Evolutionary conservation across 129 eudicot genomes (phyloP), one percentile per base, ranked within the genome.

Genomic region (Escallonia rubra): DNA sequence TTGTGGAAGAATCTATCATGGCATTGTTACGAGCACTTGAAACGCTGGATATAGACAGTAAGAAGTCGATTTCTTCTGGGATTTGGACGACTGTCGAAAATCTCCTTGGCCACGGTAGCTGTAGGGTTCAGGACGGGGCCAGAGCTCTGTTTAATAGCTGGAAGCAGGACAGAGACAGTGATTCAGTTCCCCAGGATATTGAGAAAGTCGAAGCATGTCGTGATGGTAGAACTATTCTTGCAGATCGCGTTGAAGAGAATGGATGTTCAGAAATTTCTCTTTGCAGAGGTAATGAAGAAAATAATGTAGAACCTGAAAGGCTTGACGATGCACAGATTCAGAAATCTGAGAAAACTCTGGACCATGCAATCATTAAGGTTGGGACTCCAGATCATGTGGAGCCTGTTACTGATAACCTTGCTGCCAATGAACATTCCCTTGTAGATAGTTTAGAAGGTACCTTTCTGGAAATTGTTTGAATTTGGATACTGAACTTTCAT

Each of bases 1-100:
- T 40, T 71, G 67, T 75, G 50, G 89, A 86, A 65, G 97, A 86
- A 38, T 72, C 81, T 4, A 61, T 84, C 3, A 42, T 70, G 48
- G 73, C 75, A 23, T 57, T 86, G 45, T 80, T 90, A 57, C 80
- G 51, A 45, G 95, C 89, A 45, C 76, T 90, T 59, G 86, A 81
- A 40, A 90, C 67, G 74, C 79, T 90, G 74, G 77, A 59, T 13
- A 61, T 81, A 14, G 88, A 85, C 51, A 45, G 46, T 48, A 59
- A 81, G 68, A 79, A 70, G 23, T 74, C 60, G 14, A 59, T 65
- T 47, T 78, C 63, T 62, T 72, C 83, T 34, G 97, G 80, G 56
- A 78, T 87, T 50, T 72, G 68, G 77, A 42, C 61, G 57, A 80
- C 89, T 3, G 82, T 87, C 8, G 49, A 82, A 68, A 74, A 71